These are phyloP conservation scores for Calonectria hawksworthii DNA, from an alignment of 2,329 filamentous ascomycete genomes.

Conservation along the genomic window DNA sequence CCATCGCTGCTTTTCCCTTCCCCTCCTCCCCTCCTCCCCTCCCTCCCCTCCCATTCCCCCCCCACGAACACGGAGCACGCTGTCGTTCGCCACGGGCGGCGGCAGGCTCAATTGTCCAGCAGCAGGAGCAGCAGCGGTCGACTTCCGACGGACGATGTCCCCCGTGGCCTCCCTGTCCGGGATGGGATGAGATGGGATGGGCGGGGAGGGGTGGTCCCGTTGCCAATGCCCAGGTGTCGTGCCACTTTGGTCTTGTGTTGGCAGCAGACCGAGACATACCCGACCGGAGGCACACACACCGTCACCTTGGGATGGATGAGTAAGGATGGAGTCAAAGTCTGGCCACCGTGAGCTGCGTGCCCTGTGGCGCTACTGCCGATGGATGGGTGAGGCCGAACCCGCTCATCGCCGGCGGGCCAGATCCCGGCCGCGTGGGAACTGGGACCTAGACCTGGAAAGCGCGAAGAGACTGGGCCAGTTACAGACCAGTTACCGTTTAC, in stretches of 20 bases:
- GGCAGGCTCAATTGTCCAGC: not conserved
- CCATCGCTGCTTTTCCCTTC: not conserved
- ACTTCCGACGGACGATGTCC: slow-evolving; percentile 9
- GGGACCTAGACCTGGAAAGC: slow-evolving; percentile 15
- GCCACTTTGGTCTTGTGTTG: slow-evolving; percentile 20
- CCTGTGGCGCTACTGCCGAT: slow-evolving; percentile 18
- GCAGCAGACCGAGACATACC: slow-evolving; percentile 13
- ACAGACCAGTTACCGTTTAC: slow-evolving; percentile 5
- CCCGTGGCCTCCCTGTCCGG: not conserved
- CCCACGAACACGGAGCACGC: slow-evolving; percentile 14
- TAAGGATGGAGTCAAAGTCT: slow-evolving; percentile 16
- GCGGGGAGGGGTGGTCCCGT: slow-evolving; percentile 4
- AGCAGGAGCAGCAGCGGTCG: slow-evolving; percentile 24
- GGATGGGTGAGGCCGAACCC: slow-evolving; percentile 28
- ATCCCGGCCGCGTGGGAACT: slow-evolving; percentile 32
- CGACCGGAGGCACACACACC: slow-evolving; percentile 9
- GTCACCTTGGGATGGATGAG: slow-evolving; percentile 3
- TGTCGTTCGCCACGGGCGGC: slow-evolving; percentile 20
- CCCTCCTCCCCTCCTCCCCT: not conserved
- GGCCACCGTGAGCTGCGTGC: slow-evolving; percentile 2
- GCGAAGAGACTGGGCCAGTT: slow-evolving; percentile 7
- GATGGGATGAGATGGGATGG: slow-evolving; percentile 1
- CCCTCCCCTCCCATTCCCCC: slow-evolving; percentile 1
- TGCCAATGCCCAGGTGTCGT: slow-evolving; percentile 20
- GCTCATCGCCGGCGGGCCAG: slow-evolving; percentile 27